phyloP scores from a whole-genome alignment of 148 eudicot species.

The Cornus florida region DNA sequence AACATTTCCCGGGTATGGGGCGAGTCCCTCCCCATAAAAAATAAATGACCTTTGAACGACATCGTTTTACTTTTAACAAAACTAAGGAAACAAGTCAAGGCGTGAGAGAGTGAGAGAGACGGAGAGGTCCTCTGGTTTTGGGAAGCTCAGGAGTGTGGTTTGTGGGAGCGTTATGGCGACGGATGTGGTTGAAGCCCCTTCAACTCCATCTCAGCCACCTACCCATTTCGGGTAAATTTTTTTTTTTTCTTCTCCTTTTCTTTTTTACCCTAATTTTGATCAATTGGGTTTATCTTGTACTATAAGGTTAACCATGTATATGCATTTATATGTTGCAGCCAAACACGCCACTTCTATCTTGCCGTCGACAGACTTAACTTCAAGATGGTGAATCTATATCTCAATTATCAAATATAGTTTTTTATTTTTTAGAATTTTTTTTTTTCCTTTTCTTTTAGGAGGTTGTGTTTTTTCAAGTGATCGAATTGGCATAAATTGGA shows the following conservation, averaged over 20 bases:
- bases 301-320: neutral
- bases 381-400: slow-evolving; percentile 58
- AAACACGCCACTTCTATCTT: slow-evolving; percentile 84
- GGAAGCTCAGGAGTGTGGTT: neutral
- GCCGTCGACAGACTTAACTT: slow-evolving; percentile 82
- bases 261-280: neutral
- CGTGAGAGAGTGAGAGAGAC: too few species aligned
- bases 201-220: slow-evolving; percentile 44
- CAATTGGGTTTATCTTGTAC: neutral
- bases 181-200: slow-evolving; percentile 42
- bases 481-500: neutral
- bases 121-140: too few species aligned
- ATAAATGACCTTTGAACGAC: too few species aligned
- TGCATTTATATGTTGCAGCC: slow-evolving; percentile 35
- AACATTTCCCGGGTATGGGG: too few species aligned
- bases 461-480: too few species aligned
- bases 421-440: neutral
- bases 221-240: slow-evolving; percentile 26
- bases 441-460: neutral
- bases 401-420: neutral
- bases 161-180: slow-evolving; percentile 28
- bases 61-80: too few species aligned
- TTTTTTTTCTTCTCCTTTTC: neutral
- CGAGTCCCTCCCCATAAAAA: too few species aligned
- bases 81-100: too few species aligned